These are phyloP conservation scores for Crotalaria pallida DNA, from an alignment of 306 rosid genomes.

Conservation along the genomic window DNA sequence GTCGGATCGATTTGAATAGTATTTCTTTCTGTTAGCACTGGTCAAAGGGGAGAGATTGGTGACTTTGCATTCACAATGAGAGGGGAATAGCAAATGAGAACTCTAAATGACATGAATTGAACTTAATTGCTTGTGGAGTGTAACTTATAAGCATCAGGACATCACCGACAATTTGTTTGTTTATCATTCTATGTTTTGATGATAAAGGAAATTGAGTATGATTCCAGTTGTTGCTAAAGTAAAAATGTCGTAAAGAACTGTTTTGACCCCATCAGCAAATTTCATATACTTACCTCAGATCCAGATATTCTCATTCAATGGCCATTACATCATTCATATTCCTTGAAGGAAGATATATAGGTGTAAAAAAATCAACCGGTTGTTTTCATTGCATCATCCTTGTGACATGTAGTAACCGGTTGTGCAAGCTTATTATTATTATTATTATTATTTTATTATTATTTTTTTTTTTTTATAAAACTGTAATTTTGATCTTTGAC, in stretches of 20 bases:
- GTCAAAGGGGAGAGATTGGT: slow-evolving; percentile 23
- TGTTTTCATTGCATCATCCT: neutral
- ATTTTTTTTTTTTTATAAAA: too few relatives aligned
- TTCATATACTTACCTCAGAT: neutral
- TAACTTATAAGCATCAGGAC: neutral
- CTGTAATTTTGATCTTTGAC: too few relatives aligned
- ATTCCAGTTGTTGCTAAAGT: neutral
- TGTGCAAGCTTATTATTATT: neutral
- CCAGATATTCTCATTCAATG: neutral
- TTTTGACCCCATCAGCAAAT: neutral
- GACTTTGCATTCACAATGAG: neutral
- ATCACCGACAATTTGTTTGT: slow-evolving; percentile 19
- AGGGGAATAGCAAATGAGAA: slow-evolving; percentile 6
- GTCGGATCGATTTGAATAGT: slow-evolving; percentile 16
- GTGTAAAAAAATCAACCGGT: neutral
- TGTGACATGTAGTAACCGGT: neutral
- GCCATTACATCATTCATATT: neutral
- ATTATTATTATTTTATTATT: neutral
- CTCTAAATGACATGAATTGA: neutral
- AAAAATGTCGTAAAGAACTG: neutral
- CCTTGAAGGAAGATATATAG: neutral
- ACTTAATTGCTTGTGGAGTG: neutral
- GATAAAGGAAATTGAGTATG: neutral
- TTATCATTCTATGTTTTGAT: neutral
- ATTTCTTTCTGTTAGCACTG: slow-evolving; percentile 8